Conservation (phyloP, 2,329 filamentous ascomycete species). For the Pseudocercospora pini-densiflorae region DNA sequence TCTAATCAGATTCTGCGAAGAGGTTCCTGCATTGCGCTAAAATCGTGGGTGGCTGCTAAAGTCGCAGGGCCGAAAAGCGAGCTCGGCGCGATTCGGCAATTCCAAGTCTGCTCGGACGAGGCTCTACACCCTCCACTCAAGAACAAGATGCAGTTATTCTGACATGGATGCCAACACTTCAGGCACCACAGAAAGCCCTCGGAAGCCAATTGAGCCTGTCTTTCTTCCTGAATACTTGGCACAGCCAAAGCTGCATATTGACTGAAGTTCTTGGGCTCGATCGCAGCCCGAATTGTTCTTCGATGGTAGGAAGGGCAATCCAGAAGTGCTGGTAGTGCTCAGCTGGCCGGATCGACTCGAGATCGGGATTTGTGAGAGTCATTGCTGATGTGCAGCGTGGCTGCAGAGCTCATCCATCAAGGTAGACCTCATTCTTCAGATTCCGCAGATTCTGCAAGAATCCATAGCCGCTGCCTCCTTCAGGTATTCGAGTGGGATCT, state of each 20-base stretch:
- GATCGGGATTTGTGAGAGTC: too few relatives aligned
- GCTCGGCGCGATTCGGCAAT: background rate
- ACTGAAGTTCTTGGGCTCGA: too few relatives aligned
- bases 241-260: too few relatives aligned
- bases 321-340: too few relatives aligned
- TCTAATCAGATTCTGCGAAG: background rate
- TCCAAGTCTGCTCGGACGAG: background rate
- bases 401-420: slow-evolving; percentile 22
- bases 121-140: background rate
- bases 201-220: too few relatives aligned
- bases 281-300: too few relatives aligned
- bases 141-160: background rate
- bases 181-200: too few relatives aligned
- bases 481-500: slow-evolving; percentile 29
- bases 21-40: background rate
- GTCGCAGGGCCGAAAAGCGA: background rate
- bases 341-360: too few relatives aligned
- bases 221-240: too few relatives aligned
- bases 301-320: too few relatives aligned
- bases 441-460: slow-evolving; percentile 59
- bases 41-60: background rate
- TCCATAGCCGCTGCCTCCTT: slow-evolving; percentile 49
- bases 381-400: too few relatives aligned
- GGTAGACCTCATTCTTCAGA: slow-evolving; percentile 41
- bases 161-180: background rate